A percentile compares a stretch with the other conserved stretches of the same genome.
These are phyloP conservation scores for Viola pubescens DNA, from an alignment of 441 rosid species.

Conservation along the genomic window DNA sequence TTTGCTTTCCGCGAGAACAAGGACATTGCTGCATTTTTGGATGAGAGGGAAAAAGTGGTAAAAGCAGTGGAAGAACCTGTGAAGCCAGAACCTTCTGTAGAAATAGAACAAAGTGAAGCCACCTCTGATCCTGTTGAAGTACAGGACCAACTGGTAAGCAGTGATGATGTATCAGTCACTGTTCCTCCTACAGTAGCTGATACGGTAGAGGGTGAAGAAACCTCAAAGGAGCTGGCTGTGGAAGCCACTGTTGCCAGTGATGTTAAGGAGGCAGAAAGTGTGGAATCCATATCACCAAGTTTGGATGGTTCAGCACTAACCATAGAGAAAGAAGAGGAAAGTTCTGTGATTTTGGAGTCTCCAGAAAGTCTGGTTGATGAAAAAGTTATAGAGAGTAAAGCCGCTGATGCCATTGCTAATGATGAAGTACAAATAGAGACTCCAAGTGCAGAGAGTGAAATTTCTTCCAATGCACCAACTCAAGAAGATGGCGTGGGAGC, in stretches of 20 bases:
- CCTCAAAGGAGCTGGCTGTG: slow-evolving; percentile 15
- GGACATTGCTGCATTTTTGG: slow-evolving; percentile 68
- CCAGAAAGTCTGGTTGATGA: slow-evolving; percentile 29
- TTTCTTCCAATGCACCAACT: slow-evolving; percentile 21
- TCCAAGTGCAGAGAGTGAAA: slow-evolving; percentile 24
- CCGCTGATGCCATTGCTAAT: slow-evolving; percentile 18
- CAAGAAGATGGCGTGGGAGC: slow-evolving; percentile 26
- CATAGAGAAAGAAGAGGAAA: slow-evolving; percentile 17
- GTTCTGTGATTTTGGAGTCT: slow-evolving; percentile 4
- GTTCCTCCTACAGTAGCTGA: slow-evolving; percentile 22
- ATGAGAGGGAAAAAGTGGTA: slow-evolving; percentile 44
- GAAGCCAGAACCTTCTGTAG: slow-evolving; percentile 19
- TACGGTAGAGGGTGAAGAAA: slow-evolving; percentile 20
- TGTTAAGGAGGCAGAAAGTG: slow-evolving; percentile 14
- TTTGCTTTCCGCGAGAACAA: slow-evolving; percentile 69
- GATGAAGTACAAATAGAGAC: slow-evolving; percentile 28
- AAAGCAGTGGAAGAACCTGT: slow-evolving; percentile 20
- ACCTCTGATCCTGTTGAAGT: slow-evolving; percentile 21
- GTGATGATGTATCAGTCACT: slow-evolving; percentile 12
- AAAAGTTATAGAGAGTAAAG: slow-evolving; percentile 18
- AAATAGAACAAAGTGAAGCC: slow-evolving; percentile 16
- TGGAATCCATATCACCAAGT: slow-evolving; percentile 2
- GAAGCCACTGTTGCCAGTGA: slow-evolving; percentile 16
- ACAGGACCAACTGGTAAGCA: slow-evolving; percentile 22
- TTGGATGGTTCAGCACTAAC: slow-evolving; percentile 14